Percentiles rank a stretch among this genome's conserved stretches.
Conservation (phyloP, 768 basidiomycete genomes). For the Termitomyces sp. region DNA sequence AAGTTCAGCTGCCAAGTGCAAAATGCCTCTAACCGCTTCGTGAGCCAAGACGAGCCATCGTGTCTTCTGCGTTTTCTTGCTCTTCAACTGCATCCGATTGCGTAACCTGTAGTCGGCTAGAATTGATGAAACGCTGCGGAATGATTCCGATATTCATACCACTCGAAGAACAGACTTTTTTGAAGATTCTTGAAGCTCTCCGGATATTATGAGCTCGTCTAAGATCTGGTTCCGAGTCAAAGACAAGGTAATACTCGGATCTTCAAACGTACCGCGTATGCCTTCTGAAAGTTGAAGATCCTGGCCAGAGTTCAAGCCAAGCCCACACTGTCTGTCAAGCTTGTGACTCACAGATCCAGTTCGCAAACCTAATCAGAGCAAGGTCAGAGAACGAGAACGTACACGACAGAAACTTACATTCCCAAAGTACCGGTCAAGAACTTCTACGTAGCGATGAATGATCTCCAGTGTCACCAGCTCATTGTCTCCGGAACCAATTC, state of each 20-base stretch:
- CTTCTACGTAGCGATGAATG: conserved; percentile 91
- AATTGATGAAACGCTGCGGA: not conserved
- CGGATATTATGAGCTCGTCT: conserved; percentile 95
- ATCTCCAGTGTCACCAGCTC: conserved; percentile 91
- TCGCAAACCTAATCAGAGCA: conserved; percentile 74
- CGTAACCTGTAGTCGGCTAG: conserved; percentile 57
- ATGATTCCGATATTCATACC: conserved; percentile 26
- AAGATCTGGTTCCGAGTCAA: conserved; percentile 53
- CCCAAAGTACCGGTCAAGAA: conserved; percentile 88
- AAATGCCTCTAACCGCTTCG: conserved; percentile 59
- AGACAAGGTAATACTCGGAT: not conserved
- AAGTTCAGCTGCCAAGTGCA: conserved; percentile 17
- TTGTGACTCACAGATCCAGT: conserved; percentile 76
- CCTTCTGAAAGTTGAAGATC: conserved; percentile 99
- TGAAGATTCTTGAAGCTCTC: conserved; percentile 96
- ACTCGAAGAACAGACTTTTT: conserved; percentile 81
- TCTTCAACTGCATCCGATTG: conserved; percentile 84
- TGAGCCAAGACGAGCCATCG: conserved; percentile 73
- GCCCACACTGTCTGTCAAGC: not conserved
- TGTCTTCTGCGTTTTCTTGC: conserved; percentile 82
- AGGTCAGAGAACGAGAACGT: conserved; percentile 9
- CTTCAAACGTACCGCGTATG: conserved; percentile 69
- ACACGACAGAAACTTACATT: conserved; percentile 57
- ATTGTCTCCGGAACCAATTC: conserved; percentile 82
- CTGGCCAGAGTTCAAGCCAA: conserved; percentile 36